These are phyloP conservation scores for Stenocarpella maydis DNA, from an alignment of 2,329 filamentous ascomycete genomes.

Conservation along the genomic window DNA sequence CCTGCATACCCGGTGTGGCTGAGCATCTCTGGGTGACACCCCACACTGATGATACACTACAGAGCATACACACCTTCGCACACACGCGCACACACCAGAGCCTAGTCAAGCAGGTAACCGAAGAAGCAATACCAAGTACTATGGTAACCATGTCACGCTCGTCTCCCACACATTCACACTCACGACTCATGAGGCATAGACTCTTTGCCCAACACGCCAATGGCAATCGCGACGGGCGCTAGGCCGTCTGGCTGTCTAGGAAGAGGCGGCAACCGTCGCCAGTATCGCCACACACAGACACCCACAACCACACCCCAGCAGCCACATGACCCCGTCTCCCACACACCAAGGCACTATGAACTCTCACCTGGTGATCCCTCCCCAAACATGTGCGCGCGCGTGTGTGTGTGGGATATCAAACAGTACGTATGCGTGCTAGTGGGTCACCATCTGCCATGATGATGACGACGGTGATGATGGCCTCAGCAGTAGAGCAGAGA, in stretches of 20 bases:
- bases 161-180: not conserved
- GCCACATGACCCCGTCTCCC: slow-evolving; percentile 34
- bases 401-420: slow-evolving; percentile 9
- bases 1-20: slow-evolving; percentile 4
- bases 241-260: slow-evolving; percentile 7
- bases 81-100: not conserved
- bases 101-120: slow-evolving; percentile 23
- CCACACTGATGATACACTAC: too few relatives aligned
- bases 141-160: not conserved
- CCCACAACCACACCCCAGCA: slow-evolving; percentile 6
- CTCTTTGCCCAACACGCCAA: slow-evolving; percentile 13
- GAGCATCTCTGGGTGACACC: not conserved
- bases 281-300: slow-evolving; percentile 33
- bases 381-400: not conserved
- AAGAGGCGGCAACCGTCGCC: slow-evolving; percentile 29
- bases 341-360: slow-evolving; percentile 19
- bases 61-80: not conserved
- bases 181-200: slow-evolving; percentile 1
- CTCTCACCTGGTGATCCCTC: slow-evolving; percentile 27
- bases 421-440: not conserved
- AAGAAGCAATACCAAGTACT: not conserved
- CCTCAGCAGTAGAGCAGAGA: not conserved
- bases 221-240: slow-evolving; percentile 32
- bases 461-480: not conserved
- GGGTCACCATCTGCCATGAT: not conserved